Evolutionary conservation across 345 rosid genomes (phyloP), one percentile per base, ranked within the genome.

Genomic region (Bruguiera sexangula): DNA sequence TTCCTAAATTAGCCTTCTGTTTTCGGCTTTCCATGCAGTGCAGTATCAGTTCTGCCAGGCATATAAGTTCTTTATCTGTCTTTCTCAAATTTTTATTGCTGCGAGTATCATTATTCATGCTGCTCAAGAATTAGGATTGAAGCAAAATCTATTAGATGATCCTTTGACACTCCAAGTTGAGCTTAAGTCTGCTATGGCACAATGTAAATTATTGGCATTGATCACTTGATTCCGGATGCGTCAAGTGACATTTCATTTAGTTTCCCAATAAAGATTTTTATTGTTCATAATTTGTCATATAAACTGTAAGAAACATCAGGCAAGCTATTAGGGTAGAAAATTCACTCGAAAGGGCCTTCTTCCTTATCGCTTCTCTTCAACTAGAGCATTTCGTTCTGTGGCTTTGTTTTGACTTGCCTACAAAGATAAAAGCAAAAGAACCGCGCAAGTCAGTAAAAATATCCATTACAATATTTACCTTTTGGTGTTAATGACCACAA

Each of bases 351-450:
- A 63, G 15, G 20, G 34, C 39, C 30, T 29, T 36, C 60, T 66
- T 24, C 63, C 66, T 6, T 18, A 13, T 62, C 9, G 60, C 46
- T 55, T 46, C 58, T 20, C 55, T 64, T 79, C 65, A 80, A 48
- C 58, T 77, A 32, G 74, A 73, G 80, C 96, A 86, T 65, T 81
- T 85, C 31, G 48, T 22, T 7, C 74, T 74, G 77, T 90, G 90
- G 75, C 69, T 84, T 81, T 75, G 76, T n/a, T 77, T 85, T 79
- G 82, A 82, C 70, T 83, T 89, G 60, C 98, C 96, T 93, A 87
- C 83, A 82, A 75, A 72, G 63, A 36, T 60, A 60, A 43, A 58
- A 24, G 39, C 39, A 50, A 19, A 55, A 63, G 36, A 53, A 32
- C 62, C 13, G 62, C 57, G 56, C 21, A 20, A 69, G 71, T 73